Evolutionary conservation across 306 rosid species (phyloP).

Genomic region (Prunus kanzakura): DNA sequence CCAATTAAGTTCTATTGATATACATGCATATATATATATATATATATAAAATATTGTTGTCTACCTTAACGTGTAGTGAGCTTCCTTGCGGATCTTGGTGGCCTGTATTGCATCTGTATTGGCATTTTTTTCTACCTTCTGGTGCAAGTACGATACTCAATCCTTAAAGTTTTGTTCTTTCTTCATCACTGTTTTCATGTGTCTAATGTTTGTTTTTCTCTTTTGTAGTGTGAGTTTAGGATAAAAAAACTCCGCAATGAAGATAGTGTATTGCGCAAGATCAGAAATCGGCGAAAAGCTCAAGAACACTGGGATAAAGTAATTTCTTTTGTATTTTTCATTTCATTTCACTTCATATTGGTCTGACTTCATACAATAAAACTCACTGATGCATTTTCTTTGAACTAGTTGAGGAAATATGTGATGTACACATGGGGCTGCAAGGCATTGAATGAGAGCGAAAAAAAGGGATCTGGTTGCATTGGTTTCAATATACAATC

Average conservation of each 20-base stretch:
- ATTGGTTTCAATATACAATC: slow-evolving; percentile 42
- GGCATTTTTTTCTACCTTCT: slow-evolving; percentile 83
- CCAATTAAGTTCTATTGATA: not conserved
- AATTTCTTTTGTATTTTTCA: slow-evolving; percentile 30
- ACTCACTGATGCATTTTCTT: slow-evolving; percentile 24
- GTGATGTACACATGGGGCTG: slow-evolving; percentile 78
- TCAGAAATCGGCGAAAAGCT: slow-evolving; percentile 79
- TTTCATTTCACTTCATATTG: slow-evolving; percentile 9
- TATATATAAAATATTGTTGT: slow-evolving; percentile 22
- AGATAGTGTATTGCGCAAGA: slow-evolving; percentile 57
- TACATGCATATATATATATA: not conserved
- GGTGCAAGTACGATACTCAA: slow-evolving; percentile 57
- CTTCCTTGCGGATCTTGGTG: slow-evolving; percentile 98
- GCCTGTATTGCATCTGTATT: slow-evolving; percentile 86
- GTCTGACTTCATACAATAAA: not conserved
- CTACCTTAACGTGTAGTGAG: slow-evolving; percentile 55
- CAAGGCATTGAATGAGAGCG: slow-evolving; percentile 37
- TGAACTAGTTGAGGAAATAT: slow-evolving; percentile 85
- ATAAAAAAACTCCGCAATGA: slow-evolving; percentile 79
- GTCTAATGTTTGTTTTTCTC: slow-evolving; percentile 7
- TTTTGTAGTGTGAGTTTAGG: slow-evolving; percentile 74
- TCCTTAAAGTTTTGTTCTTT: slow-evolving; percentile 7
- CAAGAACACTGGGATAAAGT: slow-evolving; percentile 88
- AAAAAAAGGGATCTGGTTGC: slow-evolving; percentile 41
- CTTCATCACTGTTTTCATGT: slow-evolving; percentile 5